Percentiles rank a stretch among this genome's conserved stretches.
phyloP scores from a whole-genome alignment of 208 protist genomes.

The Lotmaria passim region DNA sequence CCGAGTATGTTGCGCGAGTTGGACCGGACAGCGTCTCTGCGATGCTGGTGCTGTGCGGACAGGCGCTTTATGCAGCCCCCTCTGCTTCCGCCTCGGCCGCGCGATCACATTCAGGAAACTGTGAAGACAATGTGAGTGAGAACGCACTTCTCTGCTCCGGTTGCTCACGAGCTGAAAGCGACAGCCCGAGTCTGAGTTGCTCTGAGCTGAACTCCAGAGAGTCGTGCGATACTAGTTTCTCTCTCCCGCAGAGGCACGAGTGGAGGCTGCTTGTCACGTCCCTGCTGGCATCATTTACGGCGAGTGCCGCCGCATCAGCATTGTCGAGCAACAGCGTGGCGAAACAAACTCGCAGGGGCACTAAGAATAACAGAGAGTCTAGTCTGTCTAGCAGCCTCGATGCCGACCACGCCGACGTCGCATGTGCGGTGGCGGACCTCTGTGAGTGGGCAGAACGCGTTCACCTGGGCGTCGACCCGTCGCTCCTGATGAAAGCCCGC shows the following conservation, averaged over 20 bases:
- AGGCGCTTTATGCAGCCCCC: background rate
- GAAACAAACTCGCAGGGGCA: too few relatives aligned
- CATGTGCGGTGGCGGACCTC: background rate
- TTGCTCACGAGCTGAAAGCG: background rate
- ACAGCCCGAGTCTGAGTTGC: too few relatives aligned
- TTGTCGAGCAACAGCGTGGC: background rate
- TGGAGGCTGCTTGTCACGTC: background rate
- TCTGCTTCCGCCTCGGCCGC: background rate
- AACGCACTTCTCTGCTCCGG: background rate
- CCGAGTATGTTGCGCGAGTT: background rate
- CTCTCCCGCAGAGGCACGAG: background rate
- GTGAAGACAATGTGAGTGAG: too few relatives aligned
- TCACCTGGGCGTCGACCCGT: background rate
- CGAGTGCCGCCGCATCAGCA: background rate
- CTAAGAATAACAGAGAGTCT: too few relatives aligned
- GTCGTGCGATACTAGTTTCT: background rate
- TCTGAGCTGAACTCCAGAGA: too few relatives aligned
- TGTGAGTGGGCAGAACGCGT: background rate
- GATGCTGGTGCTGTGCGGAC: constrained; percentile 9
- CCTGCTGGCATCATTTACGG: background rate
- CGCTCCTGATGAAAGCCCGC: background rate
- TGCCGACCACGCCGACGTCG: too few relatives aligned
- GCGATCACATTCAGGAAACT: too few relatives aligned
- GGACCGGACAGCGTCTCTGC: background rate
- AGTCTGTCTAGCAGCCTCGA: too few relatives aligned